Base-by-base conservation (phyloP, 2,329 filamentous ascomycete genomes). In the Penicillium decumbens region DNA sequence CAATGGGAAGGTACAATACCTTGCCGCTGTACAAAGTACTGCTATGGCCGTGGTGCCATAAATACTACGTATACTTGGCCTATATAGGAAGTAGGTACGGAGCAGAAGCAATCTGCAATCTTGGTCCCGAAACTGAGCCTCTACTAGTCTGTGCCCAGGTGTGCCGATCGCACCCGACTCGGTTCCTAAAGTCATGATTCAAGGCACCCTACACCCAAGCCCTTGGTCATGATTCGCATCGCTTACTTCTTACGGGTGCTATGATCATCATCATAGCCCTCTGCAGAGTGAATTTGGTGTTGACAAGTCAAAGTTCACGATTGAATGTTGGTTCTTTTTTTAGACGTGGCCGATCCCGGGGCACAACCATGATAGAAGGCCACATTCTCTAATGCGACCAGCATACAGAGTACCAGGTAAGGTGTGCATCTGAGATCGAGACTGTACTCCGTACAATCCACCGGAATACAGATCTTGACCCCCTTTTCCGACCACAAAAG, bases 291-390 rank as follows among this genome's bases (percentile, higher is more conserved):
- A 47, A 24, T 25, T 32, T 32, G 20, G 30, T 37, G 37, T 35
- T 27, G 42, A 33, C 54, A 39, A 57, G 50, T 54, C 40, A 57
- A 20, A 33, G 8, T 20, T 29, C 44, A 28, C 29, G 40, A 20
- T 51, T 47, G 9, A 41, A 6, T 57, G 55, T 57, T 57, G 55
- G 55, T 57, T 57, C 53, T 57, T 56, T 57, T 57, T 57, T 54
- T 57, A 57, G 55, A 48, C 15, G 15, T 48, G 46, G 48, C 38
- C 49, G 38, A 42, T 44, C 41, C 15, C 37, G 25, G 25, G 25
- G 25, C 6, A 1, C 10, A 43, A 35, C 40, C 6, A 35, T 20
- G 7, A 10, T 8, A 20, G 32, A 15, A 13, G 8, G 32, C 6
- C 15, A 18, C 32, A 10, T 5, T 18, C 15, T 18, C 15, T 8